phyloP scores from a whole-genome alignment of 805 yeast genomes.

The Lipomyces lipofer region DNA sequence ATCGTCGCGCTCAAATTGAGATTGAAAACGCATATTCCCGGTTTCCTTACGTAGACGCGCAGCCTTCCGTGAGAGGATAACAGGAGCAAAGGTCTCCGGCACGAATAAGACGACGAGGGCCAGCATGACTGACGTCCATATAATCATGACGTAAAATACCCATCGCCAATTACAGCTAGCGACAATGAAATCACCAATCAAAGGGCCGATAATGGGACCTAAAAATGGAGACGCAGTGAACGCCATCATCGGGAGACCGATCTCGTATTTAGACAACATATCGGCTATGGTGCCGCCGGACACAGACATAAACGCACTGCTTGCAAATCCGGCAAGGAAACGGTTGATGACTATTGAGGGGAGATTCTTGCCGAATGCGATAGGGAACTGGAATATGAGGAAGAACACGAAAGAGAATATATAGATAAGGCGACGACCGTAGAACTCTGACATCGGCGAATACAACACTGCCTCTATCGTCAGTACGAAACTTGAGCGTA shows the following conservation, averaged over 20 bases:
- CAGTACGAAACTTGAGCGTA: constrained; percentile 97
- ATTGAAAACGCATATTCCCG: constrained; percentile 43
- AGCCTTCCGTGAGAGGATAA: constrained; percentile 67
- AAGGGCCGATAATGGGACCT: constrained; percentile 71
- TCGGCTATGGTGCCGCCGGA: constrained; percentile 84
- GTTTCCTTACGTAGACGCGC: constrained; percentile 50
- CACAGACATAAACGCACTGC: constrained; percentile 78
- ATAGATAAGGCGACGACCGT: constrained; percentile 65
- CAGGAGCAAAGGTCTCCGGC: constrained; percentile 90
- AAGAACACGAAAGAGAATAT: constrained; percentile 37
- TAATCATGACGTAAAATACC: constrained; percentile 58
- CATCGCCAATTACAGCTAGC: constrained; percentile 58
- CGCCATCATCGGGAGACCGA: constrained; percentile 27
- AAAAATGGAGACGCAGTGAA: constrained; percentile 40
- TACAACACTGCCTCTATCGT: constrained; percentile 65
- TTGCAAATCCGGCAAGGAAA: constrained; percentile 71
- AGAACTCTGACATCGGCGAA: constrained; percentile 69
- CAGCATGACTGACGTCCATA: constrained; percentile 22
- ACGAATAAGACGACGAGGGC: constrained; percentile 43
- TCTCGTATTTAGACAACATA: constrained; percentile 58
- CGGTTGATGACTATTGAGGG: constrained; percentile 58
- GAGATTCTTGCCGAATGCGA: constrained; percentile 44
- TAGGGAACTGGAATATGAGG: constrained; percentile 49
- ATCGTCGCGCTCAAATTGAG: constrained; percentile 45
- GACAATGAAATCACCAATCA: constrained; percentile 50